A percentile compares a stretch with the other conserved stretches of the same genome.
phyloP scores from a whole-genome alignment of 805 yeast species.

The Candida yuanshanica region DNA sequence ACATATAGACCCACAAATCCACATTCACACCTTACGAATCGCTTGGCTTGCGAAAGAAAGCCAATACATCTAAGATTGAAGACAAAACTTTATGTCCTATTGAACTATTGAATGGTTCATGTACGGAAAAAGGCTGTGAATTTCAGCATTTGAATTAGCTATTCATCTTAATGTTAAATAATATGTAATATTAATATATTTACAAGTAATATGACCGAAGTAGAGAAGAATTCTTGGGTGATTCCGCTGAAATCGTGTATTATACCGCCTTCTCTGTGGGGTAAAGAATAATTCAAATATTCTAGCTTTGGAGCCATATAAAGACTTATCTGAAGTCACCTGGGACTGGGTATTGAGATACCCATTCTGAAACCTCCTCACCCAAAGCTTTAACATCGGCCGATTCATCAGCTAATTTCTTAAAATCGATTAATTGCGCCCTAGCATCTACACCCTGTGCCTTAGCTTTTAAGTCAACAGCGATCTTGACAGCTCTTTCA shows the following conservation, averaged over 20 bases:
- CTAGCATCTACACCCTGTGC: constrained; percentile 53
- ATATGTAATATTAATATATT: neutral
- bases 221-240: too few relatives aligned
- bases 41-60: constrained; percentile 7
- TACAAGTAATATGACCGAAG: too few relatives aligned
- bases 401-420: constrained; percentile 58
- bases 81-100: constrained; percentile 17
- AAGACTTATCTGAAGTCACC: constrained; percentile 43
- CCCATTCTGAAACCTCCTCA: constrained; percentile 68
- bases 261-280: too few relatives aligned
- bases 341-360: constrained; percentile 75
- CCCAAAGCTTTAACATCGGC: constrained; percentile 53
- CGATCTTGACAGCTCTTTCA: constrained; percentile 70
- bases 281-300: too few relatives aligned
- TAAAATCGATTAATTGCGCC: constrained; percentile 60
- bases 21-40: constrained; percentile 22
- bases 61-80: constrained; percentile 1
- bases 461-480: constrained; percentile 52
- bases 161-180: neutral
- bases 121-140: constrained; percentile 17
- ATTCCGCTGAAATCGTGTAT: too few relatives aligned
- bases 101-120: constrained; percentile 17
- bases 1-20: constrained; percentile 11
- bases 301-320: neutral
- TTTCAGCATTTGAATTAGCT: constrained; percentile 16